Evolutionary conservation across 2,329 filamentous ascomycete genomes (phyloP).

Genomic region (Microascus cirrosus): DNA sequence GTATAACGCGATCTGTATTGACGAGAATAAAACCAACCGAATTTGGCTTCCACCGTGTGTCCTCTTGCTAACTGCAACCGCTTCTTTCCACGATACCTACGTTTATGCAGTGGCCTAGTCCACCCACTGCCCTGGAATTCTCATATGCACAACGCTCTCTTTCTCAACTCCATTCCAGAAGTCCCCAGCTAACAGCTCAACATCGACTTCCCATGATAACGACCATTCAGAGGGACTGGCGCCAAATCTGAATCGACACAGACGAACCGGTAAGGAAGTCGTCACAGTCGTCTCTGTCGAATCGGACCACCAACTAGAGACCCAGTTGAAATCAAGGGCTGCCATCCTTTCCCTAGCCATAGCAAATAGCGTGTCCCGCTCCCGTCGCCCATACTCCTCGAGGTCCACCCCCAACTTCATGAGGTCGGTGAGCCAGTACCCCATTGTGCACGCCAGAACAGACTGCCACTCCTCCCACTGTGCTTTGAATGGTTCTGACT

Average conservation of each 20-base stretch:
- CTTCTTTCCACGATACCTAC: not conserved
- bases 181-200: not conserved
- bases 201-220: not conserved
- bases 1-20: too few relatives aligned
- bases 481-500: not conserved
- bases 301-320: not conserved
- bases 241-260: not conserved
- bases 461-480: not conserved
- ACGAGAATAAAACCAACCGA: too few relatives aligned
- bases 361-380: not conserved
- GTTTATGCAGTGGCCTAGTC: not conserved
- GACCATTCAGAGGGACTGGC: not conserved
- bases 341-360: not conserved
- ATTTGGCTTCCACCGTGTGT: too few relatives aligned
- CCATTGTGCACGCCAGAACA: not conserved
- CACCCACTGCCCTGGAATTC: not conserved
- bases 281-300: not conserved
- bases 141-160: not conserved
- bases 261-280: not conserved
- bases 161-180: not conserved
- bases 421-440: not conserved
- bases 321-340: not conserved
- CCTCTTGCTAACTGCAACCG: too few relatives aligned
- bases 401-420: not conserved
- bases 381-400: not conserved